Evolutionary conservation across 306 rosid genomes (phyloP).

Genomic region (Hippophae gyantsensis): DNA sequence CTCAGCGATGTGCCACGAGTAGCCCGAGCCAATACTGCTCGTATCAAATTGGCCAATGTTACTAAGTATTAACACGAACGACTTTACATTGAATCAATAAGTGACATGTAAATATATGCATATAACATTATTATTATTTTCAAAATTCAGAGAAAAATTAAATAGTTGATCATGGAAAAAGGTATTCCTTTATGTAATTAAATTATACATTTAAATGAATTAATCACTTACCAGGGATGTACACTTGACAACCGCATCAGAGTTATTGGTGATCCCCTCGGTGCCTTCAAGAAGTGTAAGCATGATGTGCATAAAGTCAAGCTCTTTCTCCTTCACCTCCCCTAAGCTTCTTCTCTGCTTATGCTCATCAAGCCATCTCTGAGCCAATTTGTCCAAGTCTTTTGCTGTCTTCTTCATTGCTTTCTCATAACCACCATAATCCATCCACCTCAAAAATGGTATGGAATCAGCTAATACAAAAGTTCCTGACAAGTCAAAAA

Average conservation of each 20-base stretch:
- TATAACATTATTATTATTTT: too few species aligned
- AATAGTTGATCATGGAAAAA: too few species aligned
- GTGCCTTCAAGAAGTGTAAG: slow-evolving; percentile 5
- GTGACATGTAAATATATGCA: too few species aligned
- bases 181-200: too few species aligned
- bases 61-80: too few species aligned
- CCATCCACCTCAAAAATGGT: slow-evolving; percentile 19
- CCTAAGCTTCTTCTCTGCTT: neutral
- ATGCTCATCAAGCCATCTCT: slow-evolving; percentile 19
- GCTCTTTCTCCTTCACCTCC: neutral
- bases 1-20: too few species aligned
- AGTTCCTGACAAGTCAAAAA: slow-evolving; percentile 4
- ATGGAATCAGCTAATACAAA: slow-evolving; percentile 15
- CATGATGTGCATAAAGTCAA: slow-evolving; percentile 18
- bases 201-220: too few species aligned
- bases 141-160: neutral
- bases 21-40: too few species aligned
- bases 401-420: slow-evolving; percentile 8
- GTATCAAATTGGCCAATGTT: too few species aligned
- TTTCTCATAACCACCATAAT: slow-evolving; percentile 10
- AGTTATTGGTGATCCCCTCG: neutral
- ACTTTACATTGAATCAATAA: too few species aligned
- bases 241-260: slow-evolving; percentile 17
- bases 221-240: slow-evolving; percentile 3
- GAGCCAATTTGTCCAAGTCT: neutral